These are phyloP conservation scores for Trichoderma sp. DNA, from an alignment of 2,329 filamentous ascomycete genomes.

Conservation along the genomic window DNA sequence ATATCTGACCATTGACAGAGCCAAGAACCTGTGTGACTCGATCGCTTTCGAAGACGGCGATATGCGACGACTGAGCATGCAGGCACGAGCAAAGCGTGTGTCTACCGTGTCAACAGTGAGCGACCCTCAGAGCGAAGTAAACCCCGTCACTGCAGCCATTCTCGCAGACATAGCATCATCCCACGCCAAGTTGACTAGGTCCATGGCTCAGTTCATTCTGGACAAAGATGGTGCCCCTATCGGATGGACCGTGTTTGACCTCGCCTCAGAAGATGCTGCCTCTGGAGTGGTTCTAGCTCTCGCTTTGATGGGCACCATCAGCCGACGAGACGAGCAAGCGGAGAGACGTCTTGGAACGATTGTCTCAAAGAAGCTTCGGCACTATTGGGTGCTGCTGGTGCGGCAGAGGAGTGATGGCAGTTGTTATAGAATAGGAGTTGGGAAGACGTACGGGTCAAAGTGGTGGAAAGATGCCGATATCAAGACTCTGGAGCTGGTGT, in stretches of 20 bases:
- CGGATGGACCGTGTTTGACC: slow-evolving; percentile 28
- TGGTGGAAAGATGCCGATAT: slow-evolving; percentile 26
- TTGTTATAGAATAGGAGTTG: slow-evolving; percentile 21
- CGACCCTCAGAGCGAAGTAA: not conserved
- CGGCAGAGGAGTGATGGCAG: slow-evolving; percentile 11
- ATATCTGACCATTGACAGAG: slow-evolving; percentile 27
- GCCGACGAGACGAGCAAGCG: slow-evolving; percentile 24
- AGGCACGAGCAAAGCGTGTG: slow-evolving; percentile 9
- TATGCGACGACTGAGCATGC: slow-evolving; percentile 12
- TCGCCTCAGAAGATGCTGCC: not conserved
- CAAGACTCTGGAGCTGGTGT: slow-evolving; percentile 3
- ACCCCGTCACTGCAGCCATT: slow-evolving; percentile 9
- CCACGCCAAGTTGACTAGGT: slow-evolving; percentile 26
- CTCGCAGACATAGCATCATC: slow-evolving; percentile 24
- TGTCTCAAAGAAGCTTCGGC: slow-evolving; percentile 22
- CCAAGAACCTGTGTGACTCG: slow-evolving; percentile 28
- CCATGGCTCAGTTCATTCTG: slow-evolving; percentile 22
- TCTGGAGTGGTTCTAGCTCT: slow-evolving; percentile 5
- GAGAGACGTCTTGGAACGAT: slow-evolving; percentile 23
- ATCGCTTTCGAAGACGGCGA: slow-evolving; percentile 2
- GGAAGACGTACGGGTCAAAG: slow-evolving; percentile 23
- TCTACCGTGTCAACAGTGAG: not conserved
- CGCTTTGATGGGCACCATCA: slow-evolving; percentile 23
- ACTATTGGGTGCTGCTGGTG: slow-evolving; percentile 27
- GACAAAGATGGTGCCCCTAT: slow-evolving; percentile 8